phyloP scores from a whole-genome alignment of 768 basidiomycete genomes.

The Gloeophyllum trabeum region DNA sequence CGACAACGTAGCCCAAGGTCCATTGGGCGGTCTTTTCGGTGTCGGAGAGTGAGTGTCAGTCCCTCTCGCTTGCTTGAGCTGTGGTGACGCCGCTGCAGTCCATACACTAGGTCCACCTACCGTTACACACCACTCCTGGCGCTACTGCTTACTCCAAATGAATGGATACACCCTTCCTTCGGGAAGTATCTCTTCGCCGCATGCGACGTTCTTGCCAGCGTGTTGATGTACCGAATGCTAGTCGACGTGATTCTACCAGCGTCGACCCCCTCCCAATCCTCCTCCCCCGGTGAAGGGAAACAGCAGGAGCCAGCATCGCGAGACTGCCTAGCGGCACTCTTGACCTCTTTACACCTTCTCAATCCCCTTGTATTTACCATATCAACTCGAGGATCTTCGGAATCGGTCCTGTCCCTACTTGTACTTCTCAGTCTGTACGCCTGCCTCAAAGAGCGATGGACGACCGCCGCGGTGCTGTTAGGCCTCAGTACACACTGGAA shows the following conservation, averaged over 20 bases:
- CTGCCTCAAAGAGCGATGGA: conserved; percentile 48
- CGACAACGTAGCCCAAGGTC: conserved; percentile 51
- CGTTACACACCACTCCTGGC: conserved; percentile 94
- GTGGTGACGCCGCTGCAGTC: conserved; percentile 32
- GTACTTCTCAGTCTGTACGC: conserved; percentile 62
- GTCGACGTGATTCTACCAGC: conserved; percentile 34
- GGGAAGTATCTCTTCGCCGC: conserved; percentile 85
- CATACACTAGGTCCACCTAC: conserved; percentile 87
- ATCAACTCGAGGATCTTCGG: conserved; percentile 93
- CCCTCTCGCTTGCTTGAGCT: conserved; percentile 1
- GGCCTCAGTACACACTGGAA: conserved; percentile 93
- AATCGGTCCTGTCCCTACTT: conserved; percentile 72
- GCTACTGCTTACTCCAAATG: conserved; percentile 70
- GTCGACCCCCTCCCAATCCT: neutral
- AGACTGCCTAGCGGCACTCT: conserved; percentile 38
- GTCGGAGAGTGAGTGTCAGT: conserved; percentile 65
- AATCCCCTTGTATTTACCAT: conserved; percentile 95
- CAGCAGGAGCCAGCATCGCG: neutral
- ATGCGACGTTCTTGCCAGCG: conserved; percentile 74
- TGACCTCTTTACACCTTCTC: conserved; percentile 67
- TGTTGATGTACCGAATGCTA: conserved; percentile 57
- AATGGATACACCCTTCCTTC: conserved; percentile 70
- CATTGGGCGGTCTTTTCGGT: conserved; percentile 28
- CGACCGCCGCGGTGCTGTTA: conserved; percentile 55
- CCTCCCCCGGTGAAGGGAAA: neutral